A percentile compares a stretch with the other conserved stretches of the same genome.
Conservation (phyloP, 805 yeast species). For the Sugiyamaella mastotermitis region DNA sequence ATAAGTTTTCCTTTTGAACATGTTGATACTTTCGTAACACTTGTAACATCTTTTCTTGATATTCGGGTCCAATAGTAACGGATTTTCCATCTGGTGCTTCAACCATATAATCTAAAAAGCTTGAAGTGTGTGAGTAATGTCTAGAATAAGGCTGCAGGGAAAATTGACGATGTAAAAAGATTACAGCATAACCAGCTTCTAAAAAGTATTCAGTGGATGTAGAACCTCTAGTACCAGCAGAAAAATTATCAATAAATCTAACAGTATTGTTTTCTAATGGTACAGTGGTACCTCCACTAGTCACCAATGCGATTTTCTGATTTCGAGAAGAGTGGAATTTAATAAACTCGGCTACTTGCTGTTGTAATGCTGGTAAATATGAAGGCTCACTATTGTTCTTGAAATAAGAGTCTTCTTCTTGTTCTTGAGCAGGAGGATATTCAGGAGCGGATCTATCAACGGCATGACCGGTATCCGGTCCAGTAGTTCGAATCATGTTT, state of each 20-base stretch:
- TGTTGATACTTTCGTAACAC: conserved; percentile 46
- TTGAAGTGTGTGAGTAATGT: conserved; percentile 73
- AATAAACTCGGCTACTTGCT: conserved; percentile 57
- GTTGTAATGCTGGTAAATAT: conserved; percentile 58
- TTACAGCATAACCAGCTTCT: conserved; percentile 82
- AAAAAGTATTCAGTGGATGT: conserved; percentile 89
- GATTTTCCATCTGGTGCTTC: conserved; percentile 39
- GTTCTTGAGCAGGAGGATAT: conserved; percentile 63
- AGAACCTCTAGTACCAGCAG: conserved; percentile 98
- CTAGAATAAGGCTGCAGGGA: conserved; percentile 90
- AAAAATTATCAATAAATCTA: conserved; percentile 90
- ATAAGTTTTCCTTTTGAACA: conserved; percentile 45
- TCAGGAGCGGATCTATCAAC: conserved; percentile 73
- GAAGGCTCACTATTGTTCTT: conserved; percentile 64
- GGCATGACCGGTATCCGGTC: conserved; percentile 65
- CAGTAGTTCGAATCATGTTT: conserved; percentile 44
- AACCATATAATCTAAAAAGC: conserved; percentile 79
- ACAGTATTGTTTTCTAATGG: conserved; percentile 97
- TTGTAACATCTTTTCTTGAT: conserved; percentile 52
- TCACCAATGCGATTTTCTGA: conserved; percentile 68
- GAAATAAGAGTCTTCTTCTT: conserved; percentile 76
- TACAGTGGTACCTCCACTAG: conserved; percentile 97
- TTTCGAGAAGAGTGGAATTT: conserved; percentile 41
- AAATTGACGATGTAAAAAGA: conserved; percentile 87
- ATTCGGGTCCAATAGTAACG: conserved; percentile 56